A percentile compares a stretch with the other conserved stretches of the same genome.
Evolutionary conservation across 169 alveolate genomes (phyloP).

Genomic region (Plasmodium fragile): DNA sequence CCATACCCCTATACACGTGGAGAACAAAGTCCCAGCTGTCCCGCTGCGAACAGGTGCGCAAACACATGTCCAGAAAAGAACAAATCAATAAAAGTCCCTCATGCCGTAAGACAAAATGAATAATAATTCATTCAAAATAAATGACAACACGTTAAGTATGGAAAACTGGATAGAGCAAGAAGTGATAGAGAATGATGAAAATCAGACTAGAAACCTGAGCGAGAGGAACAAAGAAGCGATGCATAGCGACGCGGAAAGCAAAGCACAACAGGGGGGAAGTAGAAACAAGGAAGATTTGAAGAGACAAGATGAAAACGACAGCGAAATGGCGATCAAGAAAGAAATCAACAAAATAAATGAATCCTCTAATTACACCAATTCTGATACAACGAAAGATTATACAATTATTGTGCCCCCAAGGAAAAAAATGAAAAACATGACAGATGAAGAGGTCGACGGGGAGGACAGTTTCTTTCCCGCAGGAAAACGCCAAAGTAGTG

Average conservation of each 20-base stretch:
- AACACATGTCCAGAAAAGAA: neutral
- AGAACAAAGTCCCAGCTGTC: neutral
- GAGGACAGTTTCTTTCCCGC: neutral
- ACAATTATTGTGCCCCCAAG: slow-evolving; percentile 34
- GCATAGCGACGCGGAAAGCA: neutral
- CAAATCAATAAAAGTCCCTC: neutral
- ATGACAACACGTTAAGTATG: slow-evolving; percentile 3
- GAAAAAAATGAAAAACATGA: slow-evolving; percentile 52
- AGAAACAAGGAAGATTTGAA: neutral
- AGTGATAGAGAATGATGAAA: neutral
- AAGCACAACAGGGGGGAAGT: neutral
- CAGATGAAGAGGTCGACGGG: slow-evolving; percentile 10
- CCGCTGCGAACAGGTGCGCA: neutral
- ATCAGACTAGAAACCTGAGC: neutral
- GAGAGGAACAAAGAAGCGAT: neutral
- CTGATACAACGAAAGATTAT: neutral
- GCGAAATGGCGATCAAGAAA: slow-evolving; percentile 15
- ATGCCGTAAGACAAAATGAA: neutral
- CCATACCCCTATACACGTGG: neutral
- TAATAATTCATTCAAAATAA: neutral
- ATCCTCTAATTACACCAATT: neutral
- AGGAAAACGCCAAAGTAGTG: neutral
- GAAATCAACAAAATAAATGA: neutral
- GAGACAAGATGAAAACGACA: neutral
- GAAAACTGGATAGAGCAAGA: neutral